Base-by-base conservation (phyloP, 169 alveolate species). In the Babesia bigemina region DNA sequence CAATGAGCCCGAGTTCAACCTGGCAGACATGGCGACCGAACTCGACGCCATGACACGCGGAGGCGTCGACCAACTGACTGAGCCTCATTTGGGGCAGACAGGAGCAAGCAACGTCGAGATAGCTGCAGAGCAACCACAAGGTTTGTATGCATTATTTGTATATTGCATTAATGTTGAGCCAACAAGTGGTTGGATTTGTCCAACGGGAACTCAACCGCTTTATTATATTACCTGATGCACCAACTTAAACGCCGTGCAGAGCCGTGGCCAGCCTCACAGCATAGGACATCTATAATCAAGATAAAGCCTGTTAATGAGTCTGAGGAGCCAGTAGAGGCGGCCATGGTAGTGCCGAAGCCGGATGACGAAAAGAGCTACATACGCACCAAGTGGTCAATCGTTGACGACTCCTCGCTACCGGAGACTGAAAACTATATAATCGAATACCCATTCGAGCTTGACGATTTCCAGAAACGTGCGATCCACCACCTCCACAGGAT, bases 401-500 rank as follows among this genome's bases (percentile, higher is more conserved):
- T 86, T 39, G 94, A 90, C 59, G 67, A 72, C 50, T 21, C 84
- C 16, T 42, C 86, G 73, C 61, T 71, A 48, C 84, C 84, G 8
- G 60, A 55, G 22, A 39, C 71, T 17, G 69, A 75, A 36, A 91
- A 84, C 49, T 91, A 86, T 59, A 94, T 97, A 0, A 61, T 95
- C 33, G 90, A 85, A 60, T 97, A 92, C 72, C 95, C 97, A 9
- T 98, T 96, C 84, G 98, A 95, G 75, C 90, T 98, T 59, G 99
- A 98, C 73, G 95, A 77, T 56, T 98, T 98, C 86, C 98, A 98
- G 92, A 98, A 98, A 78, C 89, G 99, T 63, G 97, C 99, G 2
- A 90, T 97, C 13, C 84, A 94, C 39, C 94, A 97, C 72, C 86
- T 98, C 28, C 98, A 95, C 72, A 91, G 93, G 55, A 92, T 91